Conservation (phyloP, 257 asterid species). For the Avicennia marina region DNA sequence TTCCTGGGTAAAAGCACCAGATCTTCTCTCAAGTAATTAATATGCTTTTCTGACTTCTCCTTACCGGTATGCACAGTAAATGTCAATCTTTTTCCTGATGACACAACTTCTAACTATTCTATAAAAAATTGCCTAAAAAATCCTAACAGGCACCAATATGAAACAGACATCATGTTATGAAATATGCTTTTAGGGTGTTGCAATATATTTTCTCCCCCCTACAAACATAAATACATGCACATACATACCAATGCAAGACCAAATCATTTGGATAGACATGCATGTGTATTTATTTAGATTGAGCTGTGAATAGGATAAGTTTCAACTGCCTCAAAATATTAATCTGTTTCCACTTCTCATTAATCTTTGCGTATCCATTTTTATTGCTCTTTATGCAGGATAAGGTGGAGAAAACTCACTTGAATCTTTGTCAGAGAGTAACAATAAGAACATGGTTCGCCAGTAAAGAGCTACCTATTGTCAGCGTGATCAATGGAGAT, state of each 20-base stretch:
- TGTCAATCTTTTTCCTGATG: neutral
- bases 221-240: conserved; percentile 1
- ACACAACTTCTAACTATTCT: neutral
- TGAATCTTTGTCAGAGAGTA: neutral
- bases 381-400: neutral
- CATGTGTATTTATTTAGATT: neutral
- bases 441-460: neutral
- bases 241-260: neutral
- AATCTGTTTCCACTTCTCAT: neutral
- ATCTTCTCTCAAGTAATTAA: neutral
- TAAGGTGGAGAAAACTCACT: neutral
- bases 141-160: neutral
- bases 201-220: neutral
- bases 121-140: neutral
- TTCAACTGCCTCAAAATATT: neutral
- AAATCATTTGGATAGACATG: neutral
- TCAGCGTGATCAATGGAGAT: neutral
- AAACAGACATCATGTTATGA: neutral
- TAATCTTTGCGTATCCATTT: neutral
- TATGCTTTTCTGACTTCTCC: neutral
- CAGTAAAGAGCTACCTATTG: neutral
- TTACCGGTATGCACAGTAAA: neutral
- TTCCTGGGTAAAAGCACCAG: neutral
- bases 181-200: neutral
- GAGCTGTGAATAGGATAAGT: neutral